Conservation (phyloP, 805 yeast genomes). For the Candida loeiensis region DNA sequence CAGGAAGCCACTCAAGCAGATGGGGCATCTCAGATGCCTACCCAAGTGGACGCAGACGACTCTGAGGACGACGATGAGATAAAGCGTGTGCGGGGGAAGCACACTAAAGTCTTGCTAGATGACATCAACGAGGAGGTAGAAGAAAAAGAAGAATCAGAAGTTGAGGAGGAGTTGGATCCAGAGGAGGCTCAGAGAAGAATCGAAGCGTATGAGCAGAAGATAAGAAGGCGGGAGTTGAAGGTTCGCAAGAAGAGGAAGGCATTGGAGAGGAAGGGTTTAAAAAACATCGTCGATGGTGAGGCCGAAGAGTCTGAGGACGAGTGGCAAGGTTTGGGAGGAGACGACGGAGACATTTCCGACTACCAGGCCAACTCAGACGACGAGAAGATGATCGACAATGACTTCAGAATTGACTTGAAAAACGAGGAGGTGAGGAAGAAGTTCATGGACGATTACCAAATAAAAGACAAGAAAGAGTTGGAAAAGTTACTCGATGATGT, state of each 20-base stretch:
- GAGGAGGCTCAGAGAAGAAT: conserved; percentile 25
- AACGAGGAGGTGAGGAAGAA: conserved; percentile 56
- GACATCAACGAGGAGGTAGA: conserved; percentile 10
- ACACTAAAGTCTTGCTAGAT: conserved; percentile 1
- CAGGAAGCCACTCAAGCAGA: conserved; percentile 6
- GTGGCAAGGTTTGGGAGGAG: conserved; percentile 79
- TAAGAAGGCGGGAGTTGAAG: conserved; percentile 32
- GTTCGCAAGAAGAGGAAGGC: conserved; percentile 41
- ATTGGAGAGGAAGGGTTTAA: conserved; percentile 55
- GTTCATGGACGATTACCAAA: conserved; percentile 57
- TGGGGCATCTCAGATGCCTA: background rate
- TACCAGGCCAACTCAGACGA: conserved; percentile 65
- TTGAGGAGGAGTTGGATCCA: conserved; percentile 24
- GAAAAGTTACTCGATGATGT: conserved; percentile 67
- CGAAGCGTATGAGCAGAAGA: conserved; percentile 38
- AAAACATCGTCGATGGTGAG: conserved; percentile 68
- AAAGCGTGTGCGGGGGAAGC: background rate
- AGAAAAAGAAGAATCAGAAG: conserved; percentile 18
- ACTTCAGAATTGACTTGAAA: conserved; percentile 52
- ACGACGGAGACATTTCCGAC: conserved; percentile 56
- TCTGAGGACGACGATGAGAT: conserved; percentile 22
- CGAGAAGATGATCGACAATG: conserved; percentile 74
- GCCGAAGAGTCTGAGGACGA: conserved; percentile 90
- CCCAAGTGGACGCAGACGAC: conserved; percentile 9
- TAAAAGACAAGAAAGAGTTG: conserved; percentile 59